These are phyloP conservation scores for Kwoniella sp. DNA, from an alignment of 768 basidiomycete genomes.

Conservation along the genomic window DNA sequence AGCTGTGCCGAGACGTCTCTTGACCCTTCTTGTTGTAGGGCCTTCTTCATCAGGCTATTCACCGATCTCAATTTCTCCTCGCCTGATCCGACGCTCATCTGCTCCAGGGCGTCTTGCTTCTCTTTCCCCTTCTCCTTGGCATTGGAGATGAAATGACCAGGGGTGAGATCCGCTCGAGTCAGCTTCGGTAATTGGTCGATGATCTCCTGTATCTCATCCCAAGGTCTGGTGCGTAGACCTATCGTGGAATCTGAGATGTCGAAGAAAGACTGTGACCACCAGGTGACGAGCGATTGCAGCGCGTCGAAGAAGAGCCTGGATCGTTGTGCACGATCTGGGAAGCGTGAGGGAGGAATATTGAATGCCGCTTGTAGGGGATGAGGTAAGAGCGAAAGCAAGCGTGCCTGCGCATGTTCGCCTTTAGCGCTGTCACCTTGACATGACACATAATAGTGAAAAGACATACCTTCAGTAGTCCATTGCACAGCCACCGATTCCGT, in stretches of 20 bases:
- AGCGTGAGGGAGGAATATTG: slow-evolving; percentile 73
- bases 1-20: slow-evolving; percentile 86
- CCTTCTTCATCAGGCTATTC: slow-evolving; percentile 93
- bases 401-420: slow-evolving; percentile 64
- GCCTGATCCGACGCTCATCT: slow-evolving; percentile 58
- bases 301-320: slow-evolving; percentile 86
- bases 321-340: slow-evolving; percentile 76
- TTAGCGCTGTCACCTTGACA: too few relatives aligned
- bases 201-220: slow-evolving; percentile 66
- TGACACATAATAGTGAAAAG: not conserved
- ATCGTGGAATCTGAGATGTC: slow-evolving; percentile 45
- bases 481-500: slow-evolving; percentile 83
- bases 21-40: slow-evolving; percentile 74
- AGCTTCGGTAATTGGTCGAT: slow-evolving; percentile 47
- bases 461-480: slow-evolving; percentile 77
- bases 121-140: slow-evolving; percentile 54
- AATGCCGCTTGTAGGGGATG: slow-evolving; percentile 78
- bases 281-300: slow-evolving; percentile 70
- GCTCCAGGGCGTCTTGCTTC: slow-evolving; percentile 56
- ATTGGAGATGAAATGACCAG: slow-evolving; percentile 27
- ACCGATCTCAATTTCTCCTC: slow-evolving; percentile 71
- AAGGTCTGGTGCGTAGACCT: slow-evolving; percentile 70
- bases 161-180: slow-evolving; percentile 41
- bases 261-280: slow-evolving; percentile 79
- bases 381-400: slow-evolving; percentile 83